Percentiles rank a stretch among this genome's conserved stretches.
phyloP scores from a whole-genome alignment of 208 protist species.

The Trypanosoma congolense region DNA sequence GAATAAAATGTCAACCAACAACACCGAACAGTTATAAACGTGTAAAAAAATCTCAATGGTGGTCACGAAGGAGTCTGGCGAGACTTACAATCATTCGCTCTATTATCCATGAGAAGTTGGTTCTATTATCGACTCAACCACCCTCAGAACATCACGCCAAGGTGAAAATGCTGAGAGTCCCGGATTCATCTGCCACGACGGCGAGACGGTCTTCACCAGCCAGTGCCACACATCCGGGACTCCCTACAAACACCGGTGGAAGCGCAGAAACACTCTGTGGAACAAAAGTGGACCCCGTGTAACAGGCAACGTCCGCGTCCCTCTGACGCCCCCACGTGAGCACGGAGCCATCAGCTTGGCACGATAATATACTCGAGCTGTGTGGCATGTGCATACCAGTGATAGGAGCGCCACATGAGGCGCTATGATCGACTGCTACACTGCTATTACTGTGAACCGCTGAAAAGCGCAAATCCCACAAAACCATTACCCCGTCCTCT shows the following conservation, averaged over 20 bases:
- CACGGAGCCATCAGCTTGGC: conserved; percentile 45
- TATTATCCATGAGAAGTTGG: too few relatives aligned
- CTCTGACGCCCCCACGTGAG: conserved; percentile 30
- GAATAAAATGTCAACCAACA: too few relatives aligned
- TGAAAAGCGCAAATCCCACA: conserved; percentile 51
- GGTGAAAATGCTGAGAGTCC: conserved; percentile 26
- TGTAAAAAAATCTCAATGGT: too few relatives aligned
- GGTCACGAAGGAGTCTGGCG: too few relatives aligned
- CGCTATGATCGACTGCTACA: conserved; percentile 25
- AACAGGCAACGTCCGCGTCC: conserved; percentile 17
- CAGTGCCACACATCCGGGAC: conserved; percentile 36
- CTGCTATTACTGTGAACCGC: conserved; percentile 10
- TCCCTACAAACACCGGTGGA: conserved; percentile 21
- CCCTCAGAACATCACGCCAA: conserved; percentile 10
- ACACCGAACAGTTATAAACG: too few relatives aligned
- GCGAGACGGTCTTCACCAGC: conserved; percentile 45
- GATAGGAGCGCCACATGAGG: conserved; percentile 27
- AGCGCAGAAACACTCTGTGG: conserved; percentile 6
- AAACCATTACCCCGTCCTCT: conserved; percentile 49
- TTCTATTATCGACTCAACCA: too few relatives aligned
- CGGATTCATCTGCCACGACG: conserved; percentile 40
- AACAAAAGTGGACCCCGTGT: conserved; percentile 15
- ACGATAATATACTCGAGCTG: conserved; percentile 44
- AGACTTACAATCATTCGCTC: too few relatives aligned
- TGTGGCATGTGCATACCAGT: conserved; percentile 58